Evolutionary conservation across 208 protist species (phyloP).

Genomic region (Leishmania amazonensis): DNA sequence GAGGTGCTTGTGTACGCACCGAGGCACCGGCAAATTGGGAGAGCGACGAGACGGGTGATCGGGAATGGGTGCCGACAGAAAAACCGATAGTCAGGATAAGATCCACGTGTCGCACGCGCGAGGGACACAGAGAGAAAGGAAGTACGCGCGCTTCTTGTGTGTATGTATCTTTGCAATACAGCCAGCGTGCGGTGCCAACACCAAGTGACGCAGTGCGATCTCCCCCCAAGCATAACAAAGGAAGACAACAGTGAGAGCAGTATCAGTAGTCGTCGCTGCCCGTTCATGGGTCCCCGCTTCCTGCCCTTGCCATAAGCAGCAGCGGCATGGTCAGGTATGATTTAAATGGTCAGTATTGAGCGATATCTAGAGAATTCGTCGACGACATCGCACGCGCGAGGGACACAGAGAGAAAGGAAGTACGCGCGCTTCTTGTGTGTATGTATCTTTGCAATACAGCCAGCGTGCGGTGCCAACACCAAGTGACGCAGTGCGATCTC

Average conservation of each 20-base stretch:
- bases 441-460: not conserved
- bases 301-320: conserved; percentile 2
- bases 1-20: not conserved
- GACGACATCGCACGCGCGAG: too few species aligned
- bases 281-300: not conserved
- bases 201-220: not conserved
- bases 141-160: not conserved
- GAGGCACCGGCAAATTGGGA: not conserved
- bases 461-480: not conserved
- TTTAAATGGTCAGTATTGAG: too few species aligned
- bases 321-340: not conserved
- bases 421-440: not conserved
- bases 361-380: too few species aligned
- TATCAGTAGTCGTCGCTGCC: not conserved
- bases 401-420: not conserved
- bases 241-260: not conserved
- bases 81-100: not conserved
- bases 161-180: not conserved
- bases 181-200: not conserved
- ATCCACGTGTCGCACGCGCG: not conserved
- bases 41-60: not conserved
- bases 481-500: not conserved
- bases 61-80: not conserved
- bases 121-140: not conserved
- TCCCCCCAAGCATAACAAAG: not conserved